Evolutionary conservation across 2,329 filamentous ascomycete species (phyloP), one percentile per base, ranked within the genome.

Genomic region (Trichophyton rubrum): DNA sequence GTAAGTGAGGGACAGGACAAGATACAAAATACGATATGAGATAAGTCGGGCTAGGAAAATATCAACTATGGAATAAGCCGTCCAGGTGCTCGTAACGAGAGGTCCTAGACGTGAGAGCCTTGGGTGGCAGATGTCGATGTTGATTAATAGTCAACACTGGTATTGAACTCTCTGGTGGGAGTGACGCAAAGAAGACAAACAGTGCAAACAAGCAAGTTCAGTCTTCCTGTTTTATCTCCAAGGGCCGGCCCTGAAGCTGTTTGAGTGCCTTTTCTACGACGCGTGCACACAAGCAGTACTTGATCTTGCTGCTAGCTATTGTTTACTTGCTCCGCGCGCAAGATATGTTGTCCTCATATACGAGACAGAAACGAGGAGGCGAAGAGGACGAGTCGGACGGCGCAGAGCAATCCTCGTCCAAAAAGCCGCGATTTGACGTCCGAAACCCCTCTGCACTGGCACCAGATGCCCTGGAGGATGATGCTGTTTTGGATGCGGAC

Each of bases 381-480:
- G 90, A 96, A 76, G 84, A 86, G 67, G 90, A 96, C 76, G 84
- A 86, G 67, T 95, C 88, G 71, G 85, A 87, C 51, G 85, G 89
- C 61, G 85, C 84, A 17, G 85, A 92, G 71, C 85, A 89, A 68
- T 81, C 85, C 59, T 70, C 78, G 1, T 72, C 78, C 59, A 95
- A 95, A 72, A 91, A 90, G 70, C 87, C 90, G 62, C 90, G 89
- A 69, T 99, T 99, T 74, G 93, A 99, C 73, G 79, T 93, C 59
- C 89, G 93, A 65, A 97, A 99, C 71, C 93, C 93, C 2, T 96
- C 91, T 15, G 90, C 89, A 0, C 83, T 99, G 3, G 92, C 90
- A 1, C 85, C 91, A 1, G 90, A 95, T 71, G 87, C 85, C 1
- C 82, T 82, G 1, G 87, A 89, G 64, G 84, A 90, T 67, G 62